These are phyloP conservation scores for Salix arbutifolia DNA, from an alignment of 345 rosid genomes.

Conservation along the genomic window DNA sequence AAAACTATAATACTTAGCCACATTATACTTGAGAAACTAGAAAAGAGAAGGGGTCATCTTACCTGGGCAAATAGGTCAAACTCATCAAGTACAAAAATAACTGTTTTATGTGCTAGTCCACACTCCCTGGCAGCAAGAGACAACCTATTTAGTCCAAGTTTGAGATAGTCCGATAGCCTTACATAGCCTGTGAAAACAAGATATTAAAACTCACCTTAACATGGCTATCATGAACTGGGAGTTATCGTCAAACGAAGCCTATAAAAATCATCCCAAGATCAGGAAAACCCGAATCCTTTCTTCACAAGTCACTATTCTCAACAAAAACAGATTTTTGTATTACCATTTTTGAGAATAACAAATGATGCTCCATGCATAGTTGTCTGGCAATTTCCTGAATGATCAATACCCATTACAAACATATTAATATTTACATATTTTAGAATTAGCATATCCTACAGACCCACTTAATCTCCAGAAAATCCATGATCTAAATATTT, in stretches of 20 bases:
- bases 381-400: conserved; percentile 86
- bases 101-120: conserved; percentile 90
- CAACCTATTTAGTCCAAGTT: conserved; percentile 3
- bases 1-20: not conserved
- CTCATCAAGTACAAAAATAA: conserved; percentile 79
- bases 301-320: not conserved
- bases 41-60: conserved; percentile 19
- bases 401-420: conserved; percentile 7
- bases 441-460: too few species aligned
- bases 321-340: not conserved
- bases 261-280: conserved; percentile 24
- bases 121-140: conserved; percentile 68
- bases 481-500: not conserved
- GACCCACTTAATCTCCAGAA: too few species aligned
- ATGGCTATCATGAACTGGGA: conserved; percentile 78
- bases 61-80: conserved; percentile 96
- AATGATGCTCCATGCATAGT: conserved; percentile 73
- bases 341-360: conserved; percentile 88
- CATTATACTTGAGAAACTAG: not conserved
- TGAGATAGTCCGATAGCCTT: not conserved
- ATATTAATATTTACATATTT: not conserved
- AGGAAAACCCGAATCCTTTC: conserved; percentile 12
- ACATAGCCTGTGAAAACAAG: not conserved
- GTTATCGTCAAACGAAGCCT: conserved; percentile 96
- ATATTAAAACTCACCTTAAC: conserved; percentile 53